phyloP scores from a whole-genome alignment of 345 rosid species.

The Clarkia xantiana region DNA sequence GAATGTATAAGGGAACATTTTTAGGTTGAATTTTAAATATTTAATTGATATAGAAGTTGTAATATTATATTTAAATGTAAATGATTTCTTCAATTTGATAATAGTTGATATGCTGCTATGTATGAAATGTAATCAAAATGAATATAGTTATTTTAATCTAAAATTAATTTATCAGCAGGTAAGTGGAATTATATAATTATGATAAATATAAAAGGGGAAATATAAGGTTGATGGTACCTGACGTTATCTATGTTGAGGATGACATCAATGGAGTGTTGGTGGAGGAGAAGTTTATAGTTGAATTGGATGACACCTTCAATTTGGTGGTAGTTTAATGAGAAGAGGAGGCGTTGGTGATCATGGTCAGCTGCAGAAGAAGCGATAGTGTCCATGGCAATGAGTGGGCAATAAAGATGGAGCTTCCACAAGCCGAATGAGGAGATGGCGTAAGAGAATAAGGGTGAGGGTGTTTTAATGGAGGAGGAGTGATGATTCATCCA shows the following conservation, averaged over 20 bases:
- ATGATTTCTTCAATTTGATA: too few relatives aligned
- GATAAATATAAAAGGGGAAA: too few relatives aligned
- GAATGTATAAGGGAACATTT: too few relatives aligned
- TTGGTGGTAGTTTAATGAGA: constrained; percentile 76
- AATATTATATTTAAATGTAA: too few relatives aligned
- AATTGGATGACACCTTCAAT: constrained; percentile 79
- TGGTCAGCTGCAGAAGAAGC: constrained; percentile 12
- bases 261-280: constrained; percentile 48
- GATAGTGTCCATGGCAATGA: constrained; percentile 64
- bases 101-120: too few relatives aligned
- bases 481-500: constrained; percentile 44
- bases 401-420: constrained; percentile 66
- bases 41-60: too few relatives aligned
- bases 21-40: too few relatives aligned
- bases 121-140: too few relatives aligned
- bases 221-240: constrained; percentile 41
- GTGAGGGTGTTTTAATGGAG: constrained; percentile 43
- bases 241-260: constrained; percentile 58
- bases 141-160: too few relatives aligned
- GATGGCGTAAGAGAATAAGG: constrained; percentile 55
- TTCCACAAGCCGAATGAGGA: constrained; percentile 70
- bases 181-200: too few relatives aligned
- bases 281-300: constrained; percentile 36
- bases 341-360: constrained; percentile 36
- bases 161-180: too few relatives aligned